phyloP scores from a whole-genome alignment of 1,284 basidiomycete species.

The Hemileia vastatrix region DNA sequence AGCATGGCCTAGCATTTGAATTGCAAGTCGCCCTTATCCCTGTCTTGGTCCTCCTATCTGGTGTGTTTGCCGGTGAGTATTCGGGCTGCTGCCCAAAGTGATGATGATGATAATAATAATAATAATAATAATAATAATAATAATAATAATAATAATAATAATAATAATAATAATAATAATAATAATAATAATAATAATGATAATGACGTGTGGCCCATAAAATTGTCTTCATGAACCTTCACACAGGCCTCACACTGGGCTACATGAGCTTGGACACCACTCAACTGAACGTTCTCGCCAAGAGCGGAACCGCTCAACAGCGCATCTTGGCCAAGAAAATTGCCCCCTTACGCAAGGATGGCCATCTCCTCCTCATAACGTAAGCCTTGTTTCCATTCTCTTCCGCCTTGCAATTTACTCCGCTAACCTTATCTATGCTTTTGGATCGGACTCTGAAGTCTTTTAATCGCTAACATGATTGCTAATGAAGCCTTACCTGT shows the following conservation, averaged over 20 bases:
- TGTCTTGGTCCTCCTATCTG: conserved; percentile 52
- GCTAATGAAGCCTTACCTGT: conserved; percentile 84
- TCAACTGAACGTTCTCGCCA: conserved; percentile 73
- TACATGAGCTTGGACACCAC: conserved; percentile 92
- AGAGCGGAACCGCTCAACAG: conserved; percentile 72
- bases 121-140: no score
- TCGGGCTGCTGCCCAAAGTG: background rate
- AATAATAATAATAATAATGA: no score
- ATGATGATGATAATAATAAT: no score
- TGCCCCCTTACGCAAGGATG: conserved; percentile 73
- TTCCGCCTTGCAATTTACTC: background rate
- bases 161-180: no score
- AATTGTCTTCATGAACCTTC: background rate
- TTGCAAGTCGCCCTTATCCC: conserved; percentile 50
- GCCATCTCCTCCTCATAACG: conserved; percentile 64
- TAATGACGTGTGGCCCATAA: no score
- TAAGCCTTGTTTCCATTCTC: conserved; percentile 1
- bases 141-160: no score
- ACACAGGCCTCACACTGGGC: conserved; percentile 58
- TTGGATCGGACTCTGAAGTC: background rate
- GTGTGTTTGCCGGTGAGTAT: conserved; percentile 53
- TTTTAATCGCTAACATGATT: conserved; percentile 50
- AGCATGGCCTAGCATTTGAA: background rate
- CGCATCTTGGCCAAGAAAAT: conserved; percentile 71
- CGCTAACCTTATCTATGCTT: background rate